Evolutionary conservation across 208 protist genomes (phyloP), one percentile per base, ranked within the genome.

Genomic region (Leishmania amazonensis): DNA sequence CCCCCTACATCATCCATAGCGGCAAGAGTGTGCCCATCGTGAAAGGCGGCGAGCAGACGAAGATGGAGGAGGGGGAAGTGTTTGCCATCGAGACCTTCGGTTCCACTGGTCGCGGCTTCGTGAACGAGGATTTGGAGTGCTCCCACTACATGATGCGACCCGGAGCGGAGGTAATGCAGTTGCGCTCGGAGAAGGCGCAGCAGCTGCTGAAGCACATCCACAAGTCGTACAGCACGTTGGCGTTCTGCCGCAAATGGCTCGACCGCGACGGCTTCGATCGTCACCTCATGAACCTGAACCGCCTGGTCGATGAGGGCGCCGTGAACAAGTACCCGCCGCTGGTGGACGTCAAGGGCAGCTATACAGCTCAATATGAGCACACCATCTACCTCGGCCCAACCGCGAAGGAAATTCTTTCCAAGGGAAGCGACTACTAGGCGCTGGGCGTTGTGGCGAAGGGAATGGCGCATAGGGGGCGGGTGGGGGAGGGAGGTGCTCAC

Each of bases 61-160:
- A 96, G 81, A 99, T 99, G 98, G 91, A 99, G 88, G 97, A 98
- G 89, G 95, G 99, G 42, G 99, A 99, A 86, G 87, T 99, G 28
- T 99, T 99, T 89, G 99, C 99, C 9, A 99, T 99, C 84, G 99
- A 99, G 87, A 99, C 99, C 42, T 99, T 99, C 84, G 99, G 99
- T 75, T 97, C 94, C 15, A 99, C 99, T 24, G 99, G 99, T 17
- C 94, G 89, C 64, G 99, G 96, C 21, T 83, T 94, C 72, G 99
- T 99, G 11, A 83, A 90, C n/a, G 98, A 99, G 81, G 98, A 99
- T 79, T 71, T 99, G 40, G 99, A 99, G 84, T 99, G 97, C 92
- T 98, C 92, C 47, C 99, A 99, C 88, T 99, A 99, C 91, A 99
- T 99, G 99, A 99, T 99, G 89, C 91, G 88, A 21, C 92, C 91